These are phyloP conservation scores for Yamadazyma friedrichii DNA, from an alignment of 1,139 yeast genomes.

Conservation along the genomic window DNA sequence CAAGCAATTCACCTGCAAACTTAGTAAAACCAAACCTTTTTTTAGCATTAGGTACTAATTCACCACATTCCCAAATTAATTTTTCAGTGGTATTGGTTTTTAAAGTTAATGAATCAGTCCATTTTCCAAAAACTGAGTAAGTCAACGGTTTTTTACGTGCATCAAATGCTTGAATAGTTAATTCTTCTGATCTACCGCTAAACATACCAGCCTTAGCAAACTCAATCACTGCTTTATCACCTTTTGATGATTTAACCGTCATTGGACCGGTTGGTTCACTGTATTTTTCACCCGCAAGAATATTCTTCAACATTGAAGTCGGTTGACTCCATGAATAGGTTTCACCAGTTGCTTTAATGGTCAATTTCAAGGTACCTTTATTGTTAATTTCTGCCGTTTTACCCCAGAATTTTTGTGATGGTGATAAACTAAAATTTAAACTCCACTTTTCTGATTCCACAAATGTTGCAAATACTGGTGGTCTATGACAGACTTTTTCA, in stretches of 20 bases:
- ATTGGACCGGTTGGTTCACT: constrained; percentile 81
- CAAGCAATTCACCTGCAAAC: constrained; percentile 79
- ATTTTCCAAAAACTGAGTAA: constrained; percentile 61
- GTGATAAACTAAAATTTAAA: constrained; percentile 70
- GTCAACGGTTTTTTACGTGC: constrained; percentile 33
- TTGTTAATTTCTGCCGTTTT: constrained; percentile 83
- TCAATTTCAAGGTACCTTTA: constrained; percentile 63
- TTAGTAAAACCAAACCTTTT: constrained; percentile 82
- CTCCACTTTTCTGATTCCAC: constrained; percentile 77
- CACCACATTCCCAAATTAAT: constrained; percentile 65
- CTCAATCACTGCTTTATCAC: constrained; percentile 66
- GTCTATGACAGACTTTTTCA: constrained; percentile 82
- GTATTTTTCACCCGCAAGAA: constrained; percentile 93
- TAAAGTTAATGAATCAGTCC: constrained; percentile 65
- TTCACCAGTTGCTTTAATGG: constrained; percentile 63
- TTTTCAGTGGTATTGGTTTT: constrained; percentile 42
- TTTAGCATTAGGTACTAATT: constrained; percentile 55
- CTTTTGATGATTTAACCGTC: constrained; percentile 65
- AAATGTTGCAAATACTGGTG: constrained; percentile 77
- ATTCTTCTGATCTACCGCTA: constrained; percentile 83
- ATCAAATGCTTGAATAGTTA: constrained; percentile 55
- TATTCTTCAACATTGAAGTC: constrained; percentile 74
- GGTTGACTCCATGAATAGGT: constrained; percentile 81
- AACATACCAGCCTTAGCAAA: constrained; percentile 77
- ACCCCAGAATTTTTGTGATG: constrained; percentile 94